Conservation (phyloP, 2,329 filamentous ascomycete genomes). For the Macroventuria anomochaeta region DNA sequence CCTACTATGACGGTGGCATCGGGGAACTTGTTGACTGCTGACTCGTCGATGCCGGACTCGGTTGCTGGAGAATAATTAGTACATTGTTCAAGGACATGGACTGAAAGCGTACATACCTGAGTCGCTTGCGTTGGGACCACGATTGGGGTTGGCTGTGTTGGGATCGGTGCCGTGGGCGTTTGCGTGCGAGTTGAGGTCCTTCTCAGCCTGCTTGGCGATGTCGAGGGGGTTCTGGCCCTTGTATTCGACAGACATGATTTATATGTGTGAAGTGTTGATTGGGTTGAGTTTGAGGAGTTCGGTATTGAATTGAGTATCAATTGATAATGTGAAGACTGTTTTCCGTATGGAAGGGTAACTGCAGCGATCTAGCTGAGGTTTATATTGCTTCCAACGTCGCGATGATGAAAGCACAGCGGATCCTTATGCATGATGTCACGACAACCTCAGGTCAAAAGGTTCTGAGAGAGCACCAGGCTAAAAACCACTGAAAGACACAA, state of each 20-base stretch:
- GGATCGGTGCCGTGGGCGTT: constrained; percentile 48
- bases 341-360: background rate
- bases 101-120: constrained; percentile 43
- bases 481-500: background rate
- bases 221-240: constrained; percentile 51
- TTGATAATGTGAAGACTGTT: background rate
- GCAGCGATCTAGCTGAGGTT: constrained; percentile 1
- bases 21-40: constrained; percentile 52
- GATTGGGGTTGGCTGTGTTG: constrained; percentile 19
- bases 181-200: constrained; percentile 54
- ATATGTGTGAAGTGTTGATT: background rate
- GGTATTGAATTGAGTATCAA: background rate
- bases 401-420: constrained; percentile 18
- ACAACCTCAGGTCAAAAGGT: constrained; percentile 13
- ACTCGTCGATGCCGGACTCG: constrained; percentile 58
- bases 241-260: constrained; percentile 54
- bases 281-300: background rate
- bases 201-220: constrained; percentile 57
- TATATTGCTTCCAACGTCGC: constrained; percentile 3
- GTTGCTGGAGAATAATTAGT: constrained; percentile 37
- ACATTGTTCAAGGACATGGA: background rate
- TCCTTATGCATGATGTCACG: constrained; percentile 18
- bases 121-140: constrained; percentile 33
- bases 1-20: constrained; percentile 54
- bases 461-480: background rate